Percentiles rank a stretch among this genome's conserved stretches.
Conservation (phyloP, 495 filamentous ascomycete genomes). For the Penicillium macrosclerotiorum region DNA sequence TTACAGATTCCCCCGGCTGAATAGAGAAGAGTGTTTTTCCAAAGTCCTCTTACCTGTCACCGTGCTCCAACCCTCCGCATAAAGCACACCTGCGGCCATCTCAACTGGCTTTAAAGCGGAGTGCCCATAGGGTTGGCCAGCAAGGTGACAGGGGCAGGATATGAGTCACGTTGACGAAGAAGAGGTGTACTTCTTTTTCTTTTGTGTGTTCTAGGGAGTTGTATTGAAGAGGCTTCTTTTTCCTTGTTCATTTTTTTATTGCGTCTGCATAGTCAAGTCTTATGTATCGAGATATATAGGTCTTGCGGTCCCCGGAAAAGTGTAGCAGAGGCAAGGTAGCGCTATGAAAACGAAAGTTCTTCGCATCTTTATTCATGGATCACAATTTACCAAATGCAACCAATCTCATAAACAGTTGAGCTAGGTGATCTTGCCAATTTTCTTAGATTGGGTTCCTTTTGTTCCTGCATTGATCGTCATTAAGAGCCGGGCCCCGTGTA, state of each 20-base stretch:
- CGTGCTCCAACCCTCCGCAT: conserved; percentile 10
- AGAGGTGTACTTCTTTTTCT: conserved; percentile 26
- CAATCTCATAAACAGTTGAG: neutral
- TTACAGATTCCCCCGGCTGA: conserved; percentile 31
- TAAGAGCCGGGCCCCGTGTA: neutral
- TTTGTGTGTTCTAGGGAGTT: conserved; percentile 42
- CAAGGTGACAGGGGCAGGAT: conserved; percentile 22
- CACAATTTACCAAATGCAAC: neutral
- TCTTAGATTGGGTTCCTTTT: neutral
- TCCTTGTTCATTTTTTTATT: conserved; percentile 21
- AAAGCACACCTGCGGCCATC: conserved; percentile 6
- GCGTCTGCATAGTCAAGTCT: conserved; percentile 28
- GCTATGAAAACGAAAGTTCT: conserved; percentile 6
- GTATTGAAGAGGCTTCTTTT: conserved; percentile 32
- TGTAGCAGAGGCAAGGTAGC: conserved; percentile 7
- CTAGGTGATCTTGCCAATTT: too few relatives aligned
- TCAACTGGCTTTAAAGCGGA: neutral
- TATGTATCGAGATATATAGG: conserved; percentile 33
- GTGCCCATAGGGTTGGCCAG: conserved; percentile 7
- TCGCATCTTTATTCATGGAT: neutral
- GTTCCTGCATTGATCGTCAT: conserved; percentile 5
- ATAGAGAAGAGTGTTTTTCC: conserved; percentile 20
- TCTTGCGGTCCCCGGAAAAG: conserved; percentile 11
- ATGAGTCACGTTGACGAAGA: conserved; percentile 26
- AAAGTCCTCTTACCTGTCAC: conserved; percentile 18